Conservation (phyloP, 2,329 filamentous ascomycete species). For the Colletotrichum camelliae region DNA sequence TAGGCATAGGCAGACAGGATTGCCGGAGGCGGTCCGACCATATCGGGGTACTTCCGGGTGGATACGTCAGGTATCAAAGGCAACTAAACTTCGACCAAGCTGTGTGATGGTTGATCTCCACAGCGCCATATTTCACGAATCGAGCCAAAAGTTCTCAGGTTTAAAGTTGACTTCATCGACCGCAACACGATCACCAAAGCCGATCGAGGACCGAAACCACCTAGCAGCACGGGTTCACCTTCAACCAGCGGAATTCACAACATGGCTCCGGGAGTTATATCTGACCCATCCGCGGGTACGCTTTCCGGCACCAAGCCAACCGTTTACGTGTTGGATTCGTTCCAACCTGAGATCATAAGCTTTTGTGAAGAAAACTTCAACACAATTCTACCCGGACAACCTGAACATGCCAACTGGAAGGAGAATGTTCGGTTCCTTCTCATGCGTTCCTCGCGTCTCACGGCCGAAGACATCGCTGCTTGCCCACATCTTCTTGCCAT, state of each 20-base stretch:
- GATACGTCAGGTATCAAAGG: background rate
- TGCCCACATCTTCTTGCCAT: slow-evolving; percentile 44
- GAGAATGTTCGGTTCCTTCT: slow-evolving; percentile 44
- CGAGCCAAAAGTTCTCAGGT: background rate
- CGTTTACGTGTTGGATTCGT: slow-evolving; percentile 44
- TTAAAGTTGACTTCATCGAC: background rate
- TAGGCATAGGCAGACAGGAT: background rate
- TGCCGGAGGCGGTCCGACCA: background rate
- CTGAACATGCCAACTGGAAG: slow-evolving; percentile 41
- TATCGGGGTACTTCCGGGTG: background rate
- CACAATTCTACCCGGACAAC: slow-evolving; percentile 37
- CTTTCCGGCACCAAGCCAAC: slow-evolving; percentile 34
- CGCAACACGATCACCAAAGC: background rate
- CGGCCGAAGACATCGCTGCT: slow-evolving; percentile 40
- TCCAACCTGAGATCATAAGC: slow-evolving; percentile 39
- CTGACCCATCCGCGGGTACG: background rate
- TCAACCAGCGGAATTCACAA: background rate
- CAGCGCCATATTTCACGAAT: background rate
- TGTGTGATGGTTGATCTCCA: background rate
- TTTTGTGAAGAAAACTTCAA: slow-evolving; percentile 43
- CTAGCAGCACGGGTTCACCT: background rate
- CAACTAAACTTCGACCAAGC: background rate
- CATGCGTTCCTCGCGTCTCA: slow-evolving; percentile 40
- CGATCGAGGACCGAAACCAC: background rate
- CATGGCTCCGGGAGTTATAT: background rate